phyloP scores from a whole-genome alignment of 441 rosid species.

The Flueggea neowawraea region DNA sequence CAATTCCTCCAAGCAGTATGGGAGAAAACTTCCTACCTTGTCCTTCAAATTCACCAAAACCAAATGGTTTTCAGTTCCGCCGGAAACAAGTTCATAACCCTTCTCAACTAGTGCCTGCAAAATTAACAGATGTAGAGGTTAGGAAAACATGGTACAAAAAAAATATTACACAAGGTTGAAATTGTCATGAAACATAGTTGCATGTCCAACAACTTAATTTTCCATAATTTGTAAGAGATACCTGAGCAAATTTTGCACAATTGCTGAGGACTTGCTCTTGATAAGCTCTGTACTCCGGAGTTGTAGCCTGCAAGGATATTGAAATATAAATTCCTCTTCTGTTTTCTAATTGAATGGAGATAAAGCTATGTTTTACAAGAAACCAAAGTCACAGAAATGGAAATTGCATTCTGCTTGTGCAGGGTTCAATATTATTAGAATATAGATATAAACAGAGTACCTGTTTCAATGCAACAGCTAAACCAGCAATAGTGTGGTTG shows the following conservation, averaged over 20 bases:
- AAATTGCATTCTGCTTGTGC: too few relatives aligned
- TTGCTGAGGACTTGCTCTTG: conserved; percentile 93
- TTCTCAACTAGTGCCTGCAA: conserved; percentile 60
- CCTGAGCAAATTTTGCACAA: conserved; percentile 83
- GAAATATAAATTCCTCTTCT: not conserved
- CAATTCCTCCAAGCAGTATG: not conserved
- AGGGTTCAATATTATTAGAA: not conserved
- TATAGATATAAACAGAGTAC: conserved; percentile 19
- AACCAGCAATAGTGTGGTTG: conserved; percentile 92
- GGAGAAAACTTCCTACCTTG: conserved; percentile 46
- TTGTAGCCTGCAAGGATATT: conserved; percentile 45
- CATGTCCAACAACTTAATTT: too few relatives aligned
- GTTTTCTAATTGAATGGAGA: not conserved
- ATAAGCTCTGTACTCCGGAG: conserved; percentile 90
- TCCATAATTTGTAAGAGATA: too few relatives aligned
- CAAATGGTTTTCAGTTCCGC: conserved; percentile 95
- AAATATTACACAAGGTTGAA: not conserved
- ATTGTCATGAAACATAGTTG: not conserved
- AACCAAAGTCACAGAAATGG: too few relatives aligned
- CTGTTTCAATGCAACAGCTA: conserved; percentile 98
- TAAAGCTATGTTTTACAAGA: not conserved
- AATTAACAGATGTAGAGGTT: conserved; percentile 3
- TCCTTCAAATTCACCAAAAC: conserved; percentile 90
- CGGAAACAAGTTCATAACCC: conserved; percentile 96
- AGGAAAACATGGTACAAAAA: conserved; percentile 1